Evolutionary conservation across 2,329 filamentous ascomycete genomes (phyloP).

Genomic region (Anthostomella pinea): DNA sequence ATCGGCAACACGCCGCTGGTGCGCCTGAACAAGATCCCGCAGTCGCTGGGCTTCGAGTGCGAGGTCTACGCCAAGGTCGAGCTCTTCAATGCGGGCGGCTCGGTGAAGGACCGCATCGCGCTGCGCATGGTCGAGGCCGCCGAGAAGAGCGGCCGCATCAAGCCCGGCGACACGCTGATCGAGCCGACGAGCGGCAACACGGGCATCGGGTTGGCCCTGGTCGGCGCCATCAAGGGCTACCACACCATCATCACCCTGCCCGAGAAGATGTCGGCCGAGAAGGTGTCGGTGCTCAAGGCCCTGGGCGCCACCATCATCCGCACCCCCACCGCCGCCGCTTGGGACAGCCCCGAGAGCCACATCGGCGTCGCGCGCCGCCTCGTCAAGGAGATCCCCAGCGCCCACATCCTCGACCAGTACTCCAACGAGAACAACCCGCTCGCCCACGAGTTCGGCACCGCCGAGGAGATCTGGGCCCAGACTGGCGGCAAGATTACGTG

Average conservation of each 20-base stretch:
- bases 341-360: slow-evolving; percentile 91
- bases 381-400: slow-evolving; percentile 93
- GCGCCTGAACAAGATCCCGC: slow-evolving; percentile 86
- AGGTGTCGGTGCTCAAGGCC: slow-evolving; percentile 90
- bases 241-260: slow-evolving; percentile 98
- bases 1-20: slow-evolving; percentile 97
- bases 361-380: slow-evolving; percentile 90
- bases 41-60: slow-evolving; percentile 84
- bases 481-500: slow-evolving; percentile 78
- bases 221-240: slow-evolving; percentile 95
- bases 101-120: slow-evolving; percentile 93
- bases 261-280: slow-evolving; percentile 99
- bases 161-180: slow-evolving; percentile 94
- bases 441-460: slow-evolving; percentile 91
- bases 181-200: slow-evolving; percentile 98
- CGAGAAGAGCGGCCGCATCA: slow-evolving; percentile 87
- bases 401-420: slow-evolving; percentile 97
- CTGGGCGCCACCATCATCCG: slow-evolving; percentile 96
- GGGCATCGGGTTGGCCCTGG: slow-evolving; percentile 91
- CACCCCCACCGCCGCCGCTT: slow-evolving; percentile 93
- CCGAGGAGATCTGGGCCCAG: slow-evolving; percentile 94
- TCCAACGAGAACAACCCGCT: slow-evolving; percentile 86
- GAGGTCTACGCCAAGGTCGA: slow-evolving; percentile 90
- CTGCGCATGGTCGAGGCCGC: slow-evolving; percentile 97
- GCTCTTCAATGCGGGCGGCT: slow-evolving; percentile 90